Conservation (phyloP, 495 filamentous ascomycete species). For the Daldinia vernicosa region DNA sequence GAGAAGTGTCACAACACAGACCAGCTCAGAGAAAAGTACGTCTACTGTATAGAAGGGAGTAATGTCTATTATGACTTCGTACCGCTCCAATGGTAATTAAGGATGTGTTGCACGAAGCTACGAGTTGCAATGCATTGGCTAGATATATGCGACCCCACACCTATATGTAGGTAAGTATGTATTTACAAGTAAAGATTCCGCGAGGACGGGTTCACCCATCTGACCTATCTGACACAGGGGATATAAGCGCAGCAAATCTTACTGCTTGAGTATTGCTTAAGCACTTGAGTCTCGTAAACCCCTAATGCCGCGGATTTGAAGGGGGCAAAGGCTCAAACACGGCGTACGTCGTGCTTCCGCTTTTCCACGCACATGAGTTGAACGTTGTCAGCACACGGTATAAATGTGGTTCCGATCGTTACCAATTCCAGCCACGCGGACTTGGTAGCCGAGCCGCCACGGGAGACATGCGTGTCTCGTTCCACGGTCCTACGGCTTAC, state of each 20-base stretch:
- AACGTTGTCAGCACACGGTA: conserved; percentile 28
- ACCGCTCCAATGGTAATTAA: conserved; percentile 27
- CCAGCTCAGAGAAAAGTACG: conserved; percentile 7
- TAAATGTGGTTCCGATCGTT: conserved; percentile 19
- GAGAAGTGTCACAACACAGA: conserved; percentile 29
- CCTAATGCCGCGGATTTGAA: background rate
- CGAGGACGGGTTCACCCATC: conserved; percentile 22
- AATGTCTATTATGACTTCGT: conserved; percentile 22
- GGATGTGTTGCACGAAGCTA: conserved; percentile 28
- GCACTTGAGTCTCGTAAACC: background rate
- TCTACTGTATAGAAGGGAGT: conserved; percentile 8
- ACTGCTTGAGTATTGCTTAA: background rate
- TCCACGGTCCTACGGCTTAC: conserved; percentile 14
- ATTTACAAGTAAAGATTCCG: conserved; percentile 20
- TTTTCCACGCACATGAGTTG: background rate
- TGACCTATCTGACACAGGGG: conserved; percentile 17
- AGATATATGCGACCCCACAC: conserved; percentile 28
- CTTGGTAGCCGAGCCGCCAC: conserved; percentile 38
- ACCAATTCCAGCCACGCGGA: conserved; percentile 24
- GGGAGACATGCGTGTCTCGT: conserved; percentile 40
- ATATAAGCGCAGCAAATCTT: conserved; percentile 20
- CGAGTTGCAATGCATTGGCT: conserved; percentile 40
- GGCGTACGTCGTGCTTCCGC: conserved; percentile 12
- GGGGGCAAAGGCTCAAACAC: background rate
- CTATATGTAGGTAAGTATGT: conserved; percentile 11